Base-by-base conservation (phyloP, 495 filamentous ascomycete genomes). In the Trichoderma virens region DNA sequence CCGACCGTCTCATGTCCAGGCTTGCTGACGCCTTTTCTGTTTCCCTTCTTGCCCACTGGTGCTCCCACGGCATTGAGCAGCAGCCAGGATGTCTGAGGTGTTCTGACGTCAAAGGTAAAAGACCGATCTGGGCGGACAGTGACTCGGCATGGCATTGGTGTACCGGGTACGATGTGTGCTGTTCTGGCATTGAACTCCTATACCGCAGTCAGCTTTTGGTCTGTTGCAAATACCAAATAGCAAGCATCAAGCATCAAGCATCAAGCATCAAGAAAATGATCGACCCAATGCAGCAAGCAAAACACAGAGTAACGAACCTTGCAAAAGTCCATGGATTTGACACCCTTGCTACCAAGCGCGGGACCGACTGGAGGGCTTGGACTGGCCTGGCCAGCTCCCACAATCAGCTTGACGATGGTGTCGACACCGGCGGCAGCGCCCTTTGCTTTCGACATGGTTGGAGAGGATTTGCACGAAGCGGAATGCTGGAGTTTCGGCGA, bases 261-360 rank as follows among this genome's bases (percentile, higher is more conserved):
- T n/a, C n/a, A n/a, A n/a, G n/a, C n/a, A n/a, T n/a, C n/a, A n/a
- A n/a, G n/a, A n/a, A n/a, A n/a, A n/a, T n/a, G n/a, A n/a, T n/a
- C n/a, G n/a, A n/a, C n/a, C n/a, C 30, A 25, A 34, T 8, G 20
- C 5, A 16, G 6, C 20, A 39, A 41, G n/a, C 25, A 23, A 18
- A 23, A 30, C 13, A 27, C 23, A 3, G 13, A 14, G 27, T 35
- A 30, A 67, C 79, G 68, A 71, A 97, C 94, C 85, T 98, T 98
- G 84, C 94, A 98, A 74, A 98, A 98, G 77, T 99, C 95, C 89
- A 99, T 99, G 65, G 89, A 93, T 82, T 99, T 99, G 45, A 99
- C 90, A 80, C 94, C 94, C 82, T 97, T 98, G 75, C 89, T 93
- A 74, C 94, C 94, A 67, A 99, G 82, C 54, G 94, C 95, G 32